Base-by-base conservation (phyloP, 768 basidiomycete species). In the Tylopilus cervinicoccineus region DNA sequence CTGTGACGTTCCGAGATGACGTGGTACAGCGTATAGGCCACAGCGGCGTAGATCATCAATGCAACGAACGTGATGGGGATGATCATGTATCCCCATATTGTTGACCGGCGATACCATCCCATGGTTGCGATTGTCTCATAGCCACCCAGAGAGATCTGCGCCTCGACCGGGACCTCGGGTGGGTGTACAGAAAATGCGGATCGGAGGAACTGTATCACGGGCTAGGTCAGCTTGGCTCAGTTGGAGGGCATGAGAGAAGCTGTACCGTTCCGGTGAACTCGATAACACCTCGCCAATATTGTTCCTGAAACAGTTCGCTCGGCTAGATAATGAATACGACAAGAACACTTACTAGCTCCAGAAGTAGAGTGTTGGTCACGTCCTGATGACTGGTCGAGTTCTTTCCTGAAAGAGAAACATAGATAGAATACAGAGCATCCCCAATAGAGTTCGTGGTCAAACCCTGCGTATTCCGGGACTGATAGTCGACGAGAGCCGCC, bases 191-290 rank as follows among this genome's bases (percentile, higher is more conserved):
- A 54, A 24, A 52, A 54, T 47, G 19, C 53, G 1, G 53, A 57
- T 40, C 42, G 31, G 17, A 45, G 33, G 24, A 43, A 50, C 51
- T 52, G 26, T 8, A 4, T 12, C n/a, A 7, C 12, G 19, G 24
- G 34, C n/a, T 5, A 29, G 16, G 43, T n/a, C 7, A 14, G 7
- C 17, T 20, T 2, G 9, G 31, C n/a, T 27, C 13, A 13, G 7
- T 13, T 6, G 22, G 19, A 37, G 14, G 26, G 13, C 17, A 23
- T n/a, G 16, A 17, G 26, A 22, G 14, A 32, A 33, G 16, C n/a
- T 39, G 22, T 22, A 50, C 57, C 12, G 58, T 59, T 20, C 48
- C 58, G 20, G 50, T 38, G 24, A 56, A 59, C 12, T 59, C 58
- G 11, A 52, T 28, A 12, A 59, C 47, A 22, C 58, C 58, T 1